Evolutionary conservation across 805 yeast species (phyloP), one percentile per base, ranked within the genome.

Genomic region (Priceomyces carsonii): DNA sequence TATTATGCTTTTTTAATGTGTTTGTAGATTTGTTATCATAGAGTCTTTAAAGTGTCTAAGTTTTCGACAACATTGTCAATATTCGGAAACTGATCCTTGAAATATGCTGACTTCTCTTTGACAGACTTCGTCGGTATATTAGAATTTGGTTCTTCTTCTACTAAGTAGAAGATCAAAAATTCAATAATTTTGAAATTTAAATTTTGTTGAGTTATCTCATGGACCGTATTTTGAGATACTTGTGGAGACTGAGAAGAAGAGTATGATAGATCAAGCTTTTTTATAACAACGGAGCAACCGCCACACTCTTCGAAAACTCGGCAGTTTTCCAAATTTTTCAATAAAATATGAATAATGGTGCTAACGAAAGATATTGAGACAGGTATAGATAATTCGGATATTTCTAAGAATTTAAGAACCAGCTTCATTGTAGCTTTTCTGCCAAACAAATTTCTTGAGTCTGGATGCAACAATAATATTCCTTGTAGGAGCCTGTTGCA

Each of bases 111-210:
- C 41, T 68, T 68, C 27, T 67, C 63, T 34, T 48, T 32, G 1
- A 59, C 31, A 6, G 55, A 27, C 25, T 37, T 47, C 3, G 33
- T 36, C 20, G 26, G 18, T 6, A 25, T 21, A 4, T 31, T 33
- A 3, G 36, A 21, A n/a, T 33, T 36, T 2, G 34, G 36, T 2
- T 24, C 59, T 53, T 82, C 91, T 8, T 87, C 88, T 6, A 77
- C 68, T 36, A 84, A 57, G 49, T 84, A 83, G 51, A 82, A 80
- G 36, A 83, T 75, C 34, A 84, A 59, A 52, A 83, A 84, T 58
- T 84, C 90, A 32, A 84, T 67, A 8, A 80, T 71, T 45, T 80
- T 77, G 43, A 81, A 74, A 46, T 80, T 80, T 9, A 82, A 71
- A 21, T 70, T 70, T 46, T 79, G 79, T 40, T 61, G 64, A 25